phyloP scores from a whole-genome alignment of 768 basidiomycete genomes.

The Tulasnella sp. region DNA sequence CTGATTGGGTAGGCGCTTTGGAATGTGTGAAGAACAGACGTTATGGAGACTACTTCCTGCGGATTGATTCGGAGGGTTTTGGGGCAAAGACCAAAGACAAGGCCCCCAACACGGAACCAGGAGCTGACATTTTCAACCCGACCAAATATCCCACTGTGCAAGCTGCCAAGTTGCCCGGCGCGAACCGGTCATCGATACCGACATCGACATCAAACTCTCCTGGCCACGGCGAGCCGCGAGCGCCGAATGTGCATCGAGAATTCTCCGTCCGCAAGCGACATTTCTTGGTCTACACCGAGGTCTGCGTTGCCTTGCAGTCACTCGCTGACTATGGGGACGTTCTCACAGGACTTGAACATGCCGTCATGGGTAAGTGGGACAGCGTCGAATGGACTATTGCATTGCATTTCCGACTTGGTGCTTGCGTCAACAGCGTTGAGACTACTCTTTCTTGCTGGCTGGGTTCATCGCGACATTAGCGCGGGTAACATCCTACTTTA shows the following conservation, averaged over 20 bases:
- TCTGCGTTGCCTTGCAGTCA: neutral
- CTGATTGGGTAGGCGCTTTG: neutral
- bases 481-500: neutral
- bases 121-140: neutral
- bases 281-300: neutral
- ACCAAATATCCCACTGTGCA: neutral
- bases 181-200: neutral
- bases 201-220: neutral
- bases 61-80: neutral
- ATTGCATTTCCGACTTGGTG: neutral
- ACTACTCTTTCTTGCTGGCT: slow-evolving; percentile 3
- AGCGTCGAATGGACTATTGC: neutral
- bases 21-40: neutral
- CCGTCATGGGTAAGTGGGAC: neutral
- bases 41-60: neutral
- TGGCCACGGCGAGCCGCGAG: neutral
- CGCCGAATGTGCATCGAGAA: neutral
- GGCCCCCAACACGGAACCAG: neutral
- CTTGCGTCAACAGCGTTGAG: neutral
- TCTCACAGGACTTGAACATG: neutral
- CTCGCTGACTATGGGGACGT: neutral
- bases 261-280: neutral
- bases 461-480: slow-evolving; percentile 6
- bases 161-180: neutral
- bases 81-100: neutral